Evolutionary conservation across 331 rosid genomes (phyloP).

Genomic region (Prunus yedoensis): DNA sequence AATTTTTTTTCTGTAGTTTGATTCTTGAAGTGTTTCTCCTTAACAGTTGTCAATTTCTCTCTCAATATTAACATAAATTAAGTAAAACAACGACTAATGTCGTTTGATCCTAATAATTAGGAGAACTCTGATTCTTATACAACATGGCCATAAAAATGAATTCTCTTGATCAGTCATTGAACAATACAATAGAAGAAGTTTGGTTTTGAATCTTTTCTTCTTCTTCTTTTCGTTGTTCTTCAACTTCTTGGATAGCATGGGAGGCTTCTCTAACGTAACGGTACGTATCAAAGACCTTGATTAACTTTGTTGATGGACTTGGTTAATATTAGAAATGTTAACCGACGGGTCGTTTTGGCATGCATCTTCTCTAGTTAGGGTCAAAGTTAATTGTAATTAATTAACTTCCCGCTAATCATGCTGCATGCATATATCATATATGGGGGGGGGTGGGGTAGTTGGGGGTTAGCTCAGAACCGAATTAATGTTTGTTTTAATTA

Average conservation of each 20-base stretch:
- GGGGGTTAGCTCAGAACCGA: background rate
- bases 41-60: too few relatives aligned
- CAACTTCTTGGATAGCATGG: background rate
- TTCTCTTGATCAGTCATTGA: too few relatives aligned
- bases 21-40: too few relatives aligned
- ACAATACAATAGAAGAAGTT: too few relatives aligned
- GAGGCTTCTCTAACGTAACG: background rate
- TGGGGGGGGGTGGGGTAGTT: background rate
- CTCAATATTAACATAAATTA: too few relatives aligned
- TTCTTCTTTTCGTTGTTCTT: background rate
- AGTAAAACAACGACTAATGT: too few relatives aligned
- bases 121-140: too few relatives aligned
- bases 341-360: background rate
- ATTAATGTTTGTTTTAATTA: background rate
- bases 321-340: conserved; percentile 7
- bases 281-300: background rate
- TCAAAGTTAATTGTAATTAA: background rate
- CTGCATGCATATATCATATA: background rate
- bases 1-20: too few relatives aligned
- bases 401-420: background rate
- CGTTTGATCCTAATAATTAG: too few relatives aligned
- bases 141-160: too few relatives aligned
- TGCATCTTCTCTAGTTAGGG: background rate
- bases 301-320: background rate
- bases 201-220: too few relatives aligned